Conservation (phyloP, 805 yeast species). For the Myxozyma kluyveri region DNA sequence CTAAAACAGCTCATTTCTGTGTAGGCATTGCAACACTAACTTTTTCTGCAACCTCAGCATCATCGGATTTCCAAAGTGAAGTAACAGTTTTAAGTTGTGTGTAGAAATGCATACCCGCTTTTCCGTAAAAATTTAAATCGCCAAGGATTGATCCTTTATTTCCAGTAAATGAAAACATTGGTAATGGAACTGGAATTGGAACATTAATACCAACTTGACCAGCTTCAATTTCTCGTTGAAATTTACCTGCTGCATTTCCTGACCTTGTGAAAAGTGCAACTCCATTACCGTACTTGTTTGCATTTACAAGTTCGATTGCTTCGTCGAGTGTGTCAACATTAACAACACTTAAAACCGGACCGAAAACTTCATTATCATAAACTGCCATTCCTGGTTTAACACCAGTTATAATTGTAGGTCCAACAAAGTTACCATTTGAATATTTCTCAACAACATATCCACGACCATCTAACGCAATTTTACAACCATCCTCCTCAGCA, state of each 20-base stretch:
- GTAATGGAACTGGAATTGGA: constrained; percentile 78
- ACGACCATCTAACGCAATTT: constrained; percentile 63
- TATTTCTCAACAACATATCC: constrained; percentile 47
- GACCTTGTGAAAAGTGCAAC: constrained; percentile 66
- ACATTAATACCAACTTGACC: constrained; percentile 79
- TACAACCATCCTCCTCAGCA: constrained; percentile 61
- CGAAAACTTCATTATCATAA: constrained; percentile 72
- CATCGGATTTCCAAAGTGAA: constrained; percentile 59
- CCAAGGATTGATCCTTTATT: constrained; percentile 73
- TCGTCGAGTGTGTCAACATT: constrained; percentile 65
- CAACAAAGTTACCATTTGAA: constrained; percentile 66
- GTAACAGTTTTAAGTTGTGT: constrained; percentile 77
- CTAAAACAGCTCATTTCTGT: constrained; percentile 47
- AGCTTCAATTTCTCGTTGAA: constrained; percentile 63
- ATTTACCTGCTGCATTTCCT: constrained; percentile 68
- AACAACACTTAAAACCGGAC: constrained; percentile 66
- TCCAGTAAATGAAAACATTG: constrained; percentile 79
- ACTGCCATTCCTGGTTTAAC: constrained; percentile 68
- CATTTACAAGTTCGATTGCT: constrained; percentile 62
- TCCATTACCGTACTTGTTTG: constrained; percentile 68
- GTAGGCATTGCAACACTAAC: constrained; percentile 70
- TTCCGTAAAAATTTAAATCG: constrained; percentile 75
- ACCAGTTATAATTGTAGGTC: constrained; percentile 62
- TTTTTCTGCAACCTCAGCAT: constrained; percentile 47
- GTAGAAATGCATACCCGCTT: constrained; percentile 68